Conservation (phyloP, 257 asterid genomes). For the Parsonsia alboflavescens region DNA sequence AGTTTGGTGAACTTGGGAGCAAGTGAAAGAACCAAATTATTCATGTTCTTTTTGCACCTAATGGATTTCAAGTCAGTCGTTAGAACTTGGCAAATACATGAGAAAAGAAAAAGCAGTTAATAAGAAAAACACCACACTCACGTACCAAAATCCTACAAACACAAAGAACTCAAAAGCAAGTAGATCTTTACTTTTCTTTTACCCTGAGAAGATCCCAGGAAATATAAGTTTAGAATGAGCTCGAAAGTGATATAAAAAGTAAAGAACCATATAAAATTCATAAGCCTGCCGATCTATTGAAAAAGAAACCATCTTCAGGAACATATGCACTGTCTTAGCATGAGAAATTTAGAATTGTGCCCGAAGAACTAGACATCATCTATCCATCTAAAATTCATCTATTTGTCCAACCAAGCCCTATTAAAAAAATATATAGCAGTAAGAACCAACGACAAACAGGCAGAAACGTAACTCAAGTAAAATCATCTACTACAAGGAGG, state of each 20-base stretch:
- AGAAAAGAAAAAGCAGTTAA: not conserved
- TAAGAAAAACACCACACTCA: not conserved
- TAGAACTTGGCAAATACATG: not conserved
- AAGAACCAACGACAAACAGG: not conserved
- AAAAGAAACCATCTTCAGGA: not conserved
- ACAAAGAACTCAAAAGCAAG: not conserved
- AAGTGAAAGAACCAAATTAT: constrained; percentile 59
- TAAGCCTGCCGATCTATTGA: too few species aligned
- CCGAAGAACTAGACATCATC: not conserved
- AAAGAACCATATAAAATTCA: not conserved
- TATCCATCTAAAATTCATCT: not conserved
- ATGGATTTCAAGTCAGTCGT: not conserved
- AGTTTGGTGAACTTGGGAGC: constrained; percentile 75
- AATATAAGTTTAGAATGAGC: too few species aligned
- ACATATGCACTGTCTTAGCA: not conserved
- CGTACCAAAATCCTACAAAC: not conserved
- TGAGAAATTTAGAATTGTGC: not conserved
- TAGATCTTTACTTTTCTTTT: not conserved
- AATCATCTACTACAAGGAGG: not conserved
- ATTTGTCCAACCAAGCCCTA: too few species aligned
- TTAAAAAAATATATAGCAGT: not conserved
- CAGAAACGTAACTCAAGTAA: not conserved
- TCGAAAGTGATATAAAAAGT: not conserved
- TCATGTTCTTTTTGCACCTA: constrained; percentile 98
- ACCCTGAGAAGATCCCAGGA: not conserved